Conservation (phyloP, 768 basidiomycete species). For the Termitomyces sp. region DNA sequence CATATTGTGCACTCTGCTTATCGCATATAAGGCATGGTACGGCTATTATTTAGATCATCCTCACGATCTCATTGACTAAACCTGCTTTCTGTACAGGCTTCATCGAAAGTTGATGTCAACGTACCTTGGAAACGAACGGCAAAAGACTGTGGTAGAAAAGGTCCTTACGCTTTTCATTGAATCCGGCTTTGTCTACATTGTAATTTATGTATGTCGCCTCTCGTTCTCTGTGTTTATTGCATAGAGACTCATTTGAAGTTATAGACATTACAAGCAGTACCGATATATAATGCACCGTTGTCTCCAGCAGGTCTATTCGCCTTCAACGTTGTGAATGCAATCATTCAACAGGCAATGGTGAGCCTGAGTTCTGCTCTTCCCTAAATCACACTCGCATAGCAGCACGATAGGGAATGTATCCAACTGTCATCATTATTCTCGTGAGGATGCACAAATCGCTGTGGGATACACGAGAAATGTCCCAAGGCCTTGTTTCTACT, state of each 20-base stretch:
- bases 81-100: constrained; percentile 8
- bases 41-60: background rate
- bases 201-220: constrained; percentile 18
- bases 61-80: background rate
- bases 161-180: constrained; percentile 22
- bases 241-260: background rate
- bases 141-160: constrained; percentile 22
- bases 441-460: constrained; percentile 23
- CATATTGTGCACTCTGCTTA: constrained; percentile 23
- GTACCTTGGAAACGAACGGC: constrained; percentile 19
- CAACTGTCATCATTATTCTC: constrained; percentile 23
- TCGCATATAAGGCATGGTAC: constrained; percentile 22
- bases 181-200: constrained; percentile 22
- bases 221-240: too few relatives aligned
- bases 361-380: background rate
- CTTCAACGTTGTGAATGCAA: constrained; percentile 22
- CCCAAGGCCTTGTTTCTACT: constrained; percentile 1
- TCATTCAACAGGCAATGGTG: constrained; percentile 19
- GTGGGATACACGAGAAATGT: constrained; percentile 20
- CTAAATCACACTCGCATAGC: background rate
- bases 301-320: constrained; percentile 17
- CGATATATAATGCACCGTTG: constrained; percentile 22
- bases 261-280: constrained; percentile 24
- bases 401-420: constrained; percentile 24
- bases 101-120: constrained; percentile 19